These are phyloP conservation scores for Citrus trifoliata DNA, from an alignment of 345 rosid genomes.

Conservation along the genomic window DNA sequence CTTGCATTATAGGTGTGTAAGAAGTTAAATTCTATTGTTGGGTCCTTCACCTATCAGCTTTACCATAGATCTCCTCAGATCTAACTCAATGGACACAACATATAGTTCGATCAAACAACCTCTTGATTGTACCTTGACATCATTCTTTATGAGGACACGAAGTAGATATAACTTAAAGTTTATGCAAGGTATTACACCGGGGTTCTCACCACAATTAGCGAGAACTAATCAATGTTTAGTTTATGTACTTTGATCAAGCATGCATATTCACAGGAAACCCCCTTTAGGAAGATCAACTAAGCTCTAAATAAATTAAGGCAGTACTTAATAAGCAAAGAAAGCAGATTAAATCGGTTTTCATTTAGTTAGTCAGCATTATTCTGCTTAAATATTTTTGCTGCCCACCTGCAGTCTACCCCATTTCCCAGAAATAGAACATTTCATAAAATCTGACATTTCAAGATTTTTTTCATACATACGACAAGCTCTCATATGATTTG, in stretches of 20 bases:
- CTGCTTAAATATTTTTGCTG: background rate
- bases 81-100: background rate
- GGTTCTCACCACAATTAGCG: background rate
- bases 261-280: background rate
- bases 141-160: background rate
- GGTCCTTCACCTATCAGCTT: background rate
- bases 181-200: background rate
- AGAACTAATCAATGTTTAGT: background rate
- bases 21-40: background rate
- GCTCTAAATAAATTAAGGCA: background rate
- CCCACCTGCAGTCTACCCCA: background rate
- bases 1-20: background rate
- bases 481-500: background rate
- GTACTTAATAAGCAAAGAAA: background rate
- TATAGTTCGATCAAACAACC: background rate
- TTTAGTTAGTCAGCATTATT: no score
- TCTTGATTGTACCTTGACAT: background rate
- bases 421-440: background rate
- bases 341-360: background rate
- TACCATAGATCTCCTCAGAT: background rate
- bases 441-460: background rate
- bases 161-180: background rate
- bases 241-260: background rate
- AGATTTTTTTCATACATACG: background rate
- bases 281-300: background rate